Evolutionary conservation across 1,139 yeast genomes (phyloP), one percentile per base, ranked within the genome.

Genomic region (Chernovozyma sophiae-reginae): DNA sequence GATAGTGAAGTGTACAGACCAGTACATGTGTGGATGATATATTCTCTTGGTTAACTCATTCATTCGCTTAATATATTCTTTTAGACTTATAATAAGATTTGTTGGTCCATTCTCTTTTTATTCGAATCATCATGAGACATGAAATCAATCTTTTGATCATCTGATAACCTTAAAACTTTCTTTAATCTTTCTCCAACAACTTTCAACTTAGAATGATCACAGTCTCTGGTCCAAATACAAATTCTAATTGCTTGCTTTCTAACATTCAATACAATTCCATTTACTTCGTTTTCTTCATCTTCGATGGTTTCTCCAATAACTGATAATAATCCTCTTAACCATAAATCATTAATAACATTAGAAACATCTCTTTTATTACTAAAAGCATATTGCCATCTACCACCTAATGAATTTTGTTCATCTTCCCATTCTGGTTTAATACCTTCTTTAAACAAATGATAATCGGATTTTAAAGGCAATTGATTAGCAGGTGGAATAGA

Each of bases 341-440:
- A 94, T 57, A 87, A 75, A 49, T 89, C 96, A 62, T 90, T 94
- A 58, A 87, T 81, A 43, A 79, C 79, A 32, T 66, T 66, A 41
- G 67, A 63, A 43, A 72, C 71, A 46, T 75, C 84, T 50, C 79
- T 77, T 61, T 73, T 81, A 65, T 83, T 81, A 62, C 77, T 81
- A 66, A 79, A 86, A 30, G 86, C 76, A 47, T 55, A 68, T 52
- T 66, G 74, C 96, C 97, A 92, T 68, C 86, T 87, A 55, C 98
- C 98, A 58, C 99, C 98, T 51, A 81, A 74, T 45, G 89, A 65
- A 68, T 94, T 94, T 50, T 79, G 77, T 39, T 69, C 73, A 65
- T 92, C 97, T 73, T 92, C 99, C 99, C 99, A 92, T 72, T 92
- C 97, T 40, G 98, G 99, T 62, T 89, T 85, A 53, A 94, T 81